A percentile compares a stretch with the other conserved stretches of the same genome.
phyloP scores from a whole-genome alignment of 805 yeast genomes.

The Zygosaccharomyces rouxii region DNA sequence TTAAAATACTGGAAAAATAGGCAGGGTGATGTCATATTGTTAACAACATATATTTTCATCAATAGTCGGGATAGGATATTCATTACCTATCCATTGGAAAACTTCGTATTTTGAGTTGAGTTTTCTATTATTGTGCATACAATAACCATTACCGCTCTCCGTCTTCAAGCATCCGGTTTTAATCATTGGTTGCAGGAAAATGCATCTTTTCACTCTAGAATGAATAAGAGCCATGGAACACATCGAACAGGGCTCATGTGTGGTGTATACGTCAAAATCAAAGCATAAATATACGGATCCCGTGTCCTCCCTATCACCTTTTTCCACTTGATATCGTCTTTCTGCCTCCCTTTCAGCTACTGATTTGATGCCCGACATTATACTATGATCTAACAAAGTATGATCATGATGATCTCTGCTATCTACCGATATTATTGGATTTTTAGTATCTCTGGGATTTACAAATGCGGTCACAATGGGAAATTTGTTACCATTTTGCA shows the following conservation, averaged over 20 bases:
- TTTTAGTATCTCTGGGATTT: slow-evolving; percentile 44
- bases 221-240: slow-evolving; percentile 95
- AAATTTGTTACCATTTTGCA: slow-evolving; percentile 14
- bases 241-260: slow-evolving; percentile 97
- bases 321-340: slow-evolving; percentile 31
- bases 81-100: slow-evolving; percentile 61
- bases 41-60: slow-evolving; percentile 29
- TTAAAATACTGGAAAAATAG: slow-evolving; percentile 1
- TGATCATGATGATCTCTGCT: slow-evolving; percentile 30
- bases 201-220: slow-evolving; percentile 69
- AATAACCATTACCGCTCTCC: slow-evolving; percentile 59
- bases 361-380: slow-evolving; percentile 62
- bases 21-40: not conserved
- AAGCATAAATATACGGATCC: slow-evolving; percentile 60
- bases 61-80: slow-evolving; percentile 22
- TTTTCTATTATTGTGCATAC: slow-evolving; percentile 68
- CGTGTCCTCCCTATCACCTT: slow-evolving; percentile 8
- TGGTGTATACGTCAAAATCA: slow-evolving; percentile 71
- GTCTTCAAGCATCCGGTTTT: slow-evolving; percentile 54
- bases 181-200: slow-evolving; percentile 50
- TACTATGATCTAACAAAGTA: slow-evolving; percentile 66
- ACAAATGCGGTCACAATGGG: slow-evolving; percentile 64
- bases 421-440: slow-evolving; percentile 38
- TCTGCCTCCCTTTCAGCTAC: slow-evolving; percentile 55
- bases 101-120: slow-evolving; percentile 86